Evolutionary conservation across 1,284 basidiomycete species (phyloP), one percentile per base, ranked within the genome.

Genomic region (Moniliophthora roreri): DNA sequence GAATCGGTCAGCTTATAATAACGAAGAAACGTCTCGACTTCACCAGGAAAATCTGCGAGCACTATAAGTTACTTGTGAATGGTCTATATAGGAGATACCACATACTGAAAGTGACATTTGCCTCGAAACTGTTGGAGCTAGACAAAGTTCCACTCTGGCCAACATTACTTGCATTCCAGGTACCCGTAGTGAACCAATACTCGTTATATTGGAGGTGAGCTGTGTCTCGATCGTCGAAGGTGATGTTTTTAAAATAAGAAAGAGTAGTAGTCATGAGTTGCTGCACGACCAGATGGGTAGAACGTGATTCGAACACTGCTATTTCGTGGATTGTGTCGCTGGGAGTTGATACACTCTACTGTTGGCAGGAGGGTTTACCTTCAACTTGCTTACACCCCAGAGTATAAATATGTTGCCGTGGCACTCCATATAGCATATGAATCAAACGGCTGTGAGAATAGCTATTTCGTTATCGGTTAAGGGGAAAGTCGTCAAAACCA

Each of bases 91-190:
- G 41, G 13, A 6, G 16, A 10, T 2, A 28, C 16, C 21, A 51
- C 60, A 21, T 45, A 68, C 66, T 28, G 45, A 69, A 68, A 4
- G 66, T 66, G 0, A 69, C 59, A 50, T 60, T 66, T 3, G 64
- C 65, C 21, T 58, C 57, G 4, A 53, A 40, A 26, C 62, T 57
- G 18, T 57, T 57, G 11, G 65, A 60, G n/a, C 59, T 58, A 1
- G 60, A 49, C n/a, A 69, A 56, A 0, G 66, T 69, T 15, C 67
- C 66, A 2, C 54, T 64, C 23, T 61, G n/a, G n/a, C 62, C 62
- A 20, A 60, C 57, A 3, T 56, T 60, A 2, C 58, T 62, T 4
- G 67, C 67, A 50, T 65, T 66, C 52, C 54, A 68, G 7, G 60
- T 59, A 0, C 65, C 66, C 2, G 42, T 44, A 28, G 48, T 32